Base-by-base conservation (phyloP, 2,329 filamentous ascomycete genomes). In the Ceratocystis variospora region DNA sequence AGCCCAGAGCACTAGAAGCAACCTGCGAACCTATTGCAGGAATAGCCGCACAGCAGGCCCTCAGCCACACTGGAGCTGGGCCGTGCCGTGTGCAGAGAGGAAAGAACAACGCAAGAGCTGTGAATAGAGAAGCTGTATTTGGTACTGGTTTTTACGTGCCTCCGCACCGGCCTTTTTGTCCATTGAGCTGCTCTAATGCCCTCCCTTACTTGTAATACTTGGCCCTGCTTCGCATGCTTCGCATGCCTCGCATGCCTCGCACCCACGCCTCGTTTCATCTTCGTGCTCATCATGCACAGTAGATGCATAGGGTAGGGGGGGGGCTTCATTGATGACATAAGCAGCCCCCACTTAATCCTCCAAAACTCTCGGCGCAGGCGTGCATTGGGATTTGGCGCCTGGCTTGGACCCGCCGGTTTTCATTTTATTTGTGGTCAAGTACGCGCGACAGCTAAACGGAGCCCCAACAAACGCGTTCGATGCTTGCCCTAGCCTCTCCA, bases 61-160 rank as follows among this genome's bases (percentile, higher is more conserved):
- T 59, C 55, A 59, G 55, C 55, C 55, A 59, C 55, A 37, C 28
- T 37, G 2, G 22, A n/a, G 8, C 17, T 59, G 55, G 55, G 55
- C 55, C 55, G 55, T 59, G 55, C 55, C 28, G 55, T 37, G 55
- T 37, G 55, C 55, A 59, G 22, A 31, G 19, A 28, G 55, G 55
- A 15, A 59, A 31, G 28, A 10, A 25, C 55, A 28, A 37, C 55
- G 6, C n/a, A 7, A 41, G 37, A 41, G 37, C 4, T 15, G 37
- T 41, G 37, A 41, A 41, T 15, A 41, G 37, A 15, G 10, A 41
- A 41, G 37, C 4, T 41, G 5, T 12, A 41, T 15, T 15, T 5
- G 37, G 37, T 41, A 41, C 10, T 5, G 48, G 48, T 5, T 10
- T 28, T 28, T 59, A 17, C 53, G 28, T 57, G 22, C 55, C 55